These are phyloP conservation scores for Colletotrichum orbiculare DNA, from an alignment of 2,329 filamentous ascomycete genomes.

Conservation along the genomic window DNA sequence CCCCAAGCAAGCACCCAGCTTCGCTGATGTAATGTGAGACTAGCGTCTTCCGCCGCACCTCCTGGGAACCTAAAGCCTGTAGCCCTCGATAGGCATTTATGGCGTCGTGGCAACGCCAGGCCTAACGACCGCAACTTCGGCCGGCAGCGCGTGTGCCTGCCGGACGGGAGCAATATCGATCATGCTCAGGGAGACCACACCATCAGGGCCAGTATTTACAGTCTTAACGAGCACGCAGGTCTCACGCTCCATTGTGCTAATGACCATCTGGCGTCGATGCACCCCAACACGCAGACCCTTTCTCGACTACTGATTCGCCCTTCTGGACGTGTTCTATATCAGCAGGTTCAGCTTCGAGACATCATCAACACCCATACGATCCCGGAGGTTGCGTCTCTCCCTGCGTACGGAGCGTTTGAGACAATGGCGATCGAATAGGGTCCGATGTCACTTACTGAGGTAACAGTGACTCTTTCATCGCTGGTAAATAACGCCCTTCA, in stretches of 20 bases:
- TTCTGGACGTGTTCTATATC: background rate
- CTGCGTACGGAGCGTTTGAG: no score
- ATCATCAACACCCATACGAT: background rate
- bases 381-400: no score
- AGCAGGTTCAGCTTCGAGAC: background rate
- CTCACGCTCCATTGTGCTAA: conserved; percentile 28
- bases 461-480: no score
- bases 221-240: conserved; percentile 30
- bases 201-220: conserved; percentile 15
- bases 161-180: conserved; percentile 31
- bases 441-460: no score
- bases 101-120: background rate
- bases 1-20: conserved; percentile 4
- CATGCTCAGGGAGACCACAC: conserved; percentile 31
- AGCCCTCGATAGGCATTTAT: conserved; percentile 16
- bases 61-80: background rate
- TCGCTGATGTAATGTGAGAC: conserved; percentile 34
- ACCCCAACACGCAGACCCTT: conserved; percentile 15
- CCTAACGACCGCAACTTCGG: conserved; percentile 26
- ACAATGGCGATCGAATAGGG: no score
- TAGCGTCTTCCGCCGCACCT: conserved; percentile 13
- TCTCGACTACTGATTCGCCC: conserved; percentile 18
- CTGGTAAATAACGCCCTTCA: no score
- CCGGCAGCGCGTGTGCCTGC: conserved; percentile 28
- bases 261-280: conserved; percentile 14